Conservation (phyloP, 139 green algal genomes). For the Tetraselmis striata region DNA sequence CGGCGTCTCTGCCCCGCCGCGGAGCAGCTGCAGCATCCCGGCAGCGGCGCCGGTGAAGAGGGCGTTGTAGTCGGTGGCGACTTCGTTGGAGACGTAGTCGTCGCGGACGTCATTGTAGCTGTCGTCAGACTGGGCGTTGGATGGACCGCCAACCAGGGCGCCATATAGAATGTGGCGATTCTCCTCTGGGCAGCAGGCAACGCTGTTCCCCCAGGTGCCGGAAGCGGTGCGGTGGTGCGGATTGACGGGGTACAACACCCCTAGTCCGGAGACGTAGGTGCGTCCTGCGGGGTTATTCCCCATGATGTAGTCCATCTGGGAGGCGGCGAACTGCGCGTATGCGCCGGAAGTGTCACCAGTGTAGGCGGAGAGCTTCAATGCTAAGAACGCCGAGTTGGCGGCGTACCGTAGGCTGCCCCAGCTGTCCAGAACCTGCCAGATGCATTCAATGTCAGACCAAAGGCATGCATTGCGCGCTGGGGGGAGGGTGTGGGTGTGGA, state of each 20-base stretch:
- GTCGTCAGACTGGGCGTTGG: slow-evolving; percentile 12
- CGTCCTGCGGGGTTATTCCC: slow-evolving; percentile 28
- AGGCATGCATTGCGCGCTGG: neutral
- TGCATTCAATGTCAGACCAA: neutral
- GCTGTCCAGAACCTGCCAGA: slow-evolving; percentile 5
- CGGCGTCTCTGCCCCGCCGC: too few species aligned
- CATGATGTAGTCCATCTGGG: slow-evolving; percentile 56
- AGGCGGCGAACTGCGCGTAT: neutral
- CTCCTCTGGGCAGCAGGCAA: slow-evolving; percentile 11
- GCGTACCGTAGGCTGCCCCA: slow-evolving; percentile 46
- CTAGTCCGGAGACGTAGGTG: slow-evolving; percentile 44
- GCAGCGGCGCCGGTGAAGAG: slow-evolving; percentile 29
- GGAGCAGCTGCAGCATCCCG: too few species aligned
- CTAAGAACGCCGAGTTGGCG: slow-evolving; percentile 48
- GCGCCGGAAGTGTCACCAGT: neutral
- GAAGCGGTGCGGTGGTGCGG: slow-evolving; percentile 41
- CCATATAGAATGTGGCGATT: slow-evolving; percentile 54
- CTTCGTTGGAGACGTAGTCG: slow-evolving; percentile 26
- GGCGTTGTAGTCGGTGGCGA: slow-evolving; percentile 48
- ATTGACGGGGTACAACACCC: slow-evolving; percentile 22
- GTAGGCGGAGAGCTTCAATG: slow-evolving; percentile 29
- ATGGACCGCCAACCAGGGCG: slow-evolving; percentile 50
- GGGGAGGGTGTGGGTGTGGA: neutral
- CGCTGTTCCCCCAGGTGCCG: slow-evolving; percentile 21
- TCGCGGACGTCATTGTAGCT: slow-evolving; percentile 20